Evolutionary conservation across 176 grass and related monocot genomes (phyloP), one percentile per base, ranked within the genome.

Genomic region (Phoenix roebelenii): DNA sequence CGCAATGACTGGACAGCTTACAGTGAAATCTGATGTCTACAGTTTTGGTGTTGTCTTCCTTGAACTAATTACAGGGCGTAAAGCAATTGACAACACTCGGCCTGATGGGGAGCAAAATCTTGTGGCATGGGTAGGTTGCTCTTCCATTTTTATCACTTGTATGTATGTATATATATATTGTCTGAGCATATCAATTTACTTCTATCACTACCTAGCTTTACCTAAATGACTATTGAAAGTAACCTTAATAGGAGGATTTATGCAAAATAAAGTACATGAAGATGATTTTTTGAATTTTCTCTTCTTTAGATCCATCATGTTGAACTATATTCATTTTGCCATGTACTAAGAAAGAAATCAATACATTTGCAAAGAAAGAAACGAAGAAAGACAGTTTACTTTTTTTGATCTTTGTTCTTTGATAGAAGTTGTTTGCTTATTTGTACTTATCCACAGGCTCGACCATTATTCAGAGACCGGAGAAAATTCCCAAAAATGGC

Each of bases 11-110:
- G 93, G 93, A 59, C 93, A 97, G 70, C 67, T 97, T 50, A 97
- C 93, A 9, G 70, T 92, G 23, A 97, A 97, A 66, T 97, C 93
- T 59, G 93, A 97, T 65, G 93, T 97, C 68, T 97, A 97, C 70
- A 97, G 93, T 84, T 97, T 97, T 61, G 93, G 93, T 44, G 93
- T 97, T 56, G 93, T 97, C 22, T 97, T 97, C 72, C 93, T 97
- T 67, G 93, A 97, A 79, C 78, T 97, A 7, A 85, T 98, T 49
- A 98, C 93, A 4, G 93, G 93, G 2, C 80, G 84, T 18, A 92
- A 83, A 82, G 87, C 93, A 57, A 92, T 98, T 64, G 93, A 98
- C 52, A 80, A 70, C 63, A 85, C 81, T 19, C 76, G 80, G 17
- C 84, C 73, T 58, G 28, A 51, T 58, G 84, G 81, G 65, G 93